These are phyloP conservation scores for Saccharomyces uvarum DNA, from an alignment of 1,139 yeast species.

Conservation along the genomic window DNA sequence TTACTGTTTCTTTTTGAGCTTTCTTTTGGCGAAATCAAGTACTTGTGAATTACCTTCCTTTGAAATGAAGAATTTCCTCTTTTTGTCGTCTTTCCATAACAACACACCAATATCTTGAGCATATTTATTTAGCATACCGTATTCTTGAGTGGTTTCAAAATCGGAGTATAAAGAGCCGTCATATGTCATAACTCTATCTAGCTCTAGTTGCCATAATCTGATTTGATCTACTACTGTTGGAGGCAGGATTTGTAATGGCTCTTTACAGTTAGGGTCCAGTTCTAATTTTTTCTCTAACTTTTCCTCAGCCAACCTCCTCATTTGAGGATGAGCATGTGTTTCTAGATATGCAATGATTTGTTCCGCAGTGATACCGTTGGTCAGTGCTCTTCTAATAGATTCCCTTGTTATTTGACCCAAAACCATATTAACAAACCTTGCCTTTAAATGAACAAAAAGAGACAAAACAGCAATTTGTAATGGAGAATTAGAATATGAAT, in stretches of 20 bases:
- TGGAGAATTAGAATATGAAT: conserved; percentile 93
- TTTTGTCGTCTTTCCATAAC: conserved; percentile 70
- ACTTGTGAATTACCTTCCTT: conserved; percentile 84
- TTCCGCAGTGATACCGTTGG: conserved; percentile 89
- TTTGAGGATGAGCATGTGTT: conserved; percentile 91
- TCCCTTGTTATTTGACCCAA: conserved; percentile 91
- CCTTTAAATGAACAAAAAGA: conserved; percentile 72
- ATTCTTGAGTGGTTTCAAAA: conserved; percentile 71
- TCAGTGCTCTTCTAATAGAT: conserved; percentile 73
- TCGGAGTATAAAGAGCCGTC: conserved; percentile 87
- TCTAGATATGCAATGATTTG: conserved; percentile 85
- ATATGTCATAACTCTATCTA: conserved; percentile 83
- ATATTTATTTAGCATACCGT: conserved; percentile 60
- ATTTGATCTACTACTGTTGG: conserved; percentile 96
- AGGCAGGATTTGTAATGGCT: conserved; percentile 65
- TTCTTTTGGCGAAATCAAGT: conserved; percentile 73
- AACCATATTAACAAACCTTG: conserved; percentile 86
- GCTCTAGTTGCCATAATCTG: conserved; percentile 88
- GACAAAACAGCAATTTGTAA: conserved; percentile 88
- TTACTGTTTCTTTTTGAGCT: conserved; percentile 23
- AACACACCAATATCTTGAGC: conserved; percentile 89
- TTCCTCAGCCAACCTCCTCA: conserved; percentile 67
- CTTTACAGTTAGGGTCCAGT: conserved; percentile 48
- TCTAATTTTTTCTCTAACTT: conserved; percentile 58
- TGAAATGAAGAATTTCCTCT: conserved; percentile 65